phyloP scores from a whole-genome alignment of 1,284 basidiomycete species.

The Porogramme epimiltina region DNA sequence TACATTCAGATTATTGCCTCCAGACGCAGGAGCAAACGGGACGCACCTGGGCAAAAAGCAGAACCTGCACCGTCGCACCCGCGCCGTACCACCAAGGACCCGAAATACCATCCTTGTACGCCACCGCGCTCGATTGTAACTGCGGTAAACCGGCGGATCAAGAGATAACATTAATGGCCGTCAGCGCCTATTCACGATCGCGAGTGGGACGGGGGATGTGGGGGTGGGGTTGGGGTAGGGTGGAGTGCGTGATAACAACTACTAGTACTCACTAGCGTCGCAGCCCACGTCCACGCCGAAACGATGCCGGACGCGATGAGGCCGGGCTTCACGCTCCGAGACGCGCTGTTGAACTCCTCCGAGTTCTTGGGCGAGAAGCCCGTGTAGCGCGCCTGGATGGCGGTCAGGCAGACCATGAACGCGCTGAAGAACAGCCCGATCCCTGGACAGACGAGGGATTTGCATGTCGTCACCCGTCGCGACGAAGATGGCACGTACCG shows the following conservation, averaged over 20 bases:
- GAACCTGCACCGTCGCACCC: constrained; percentile 53
- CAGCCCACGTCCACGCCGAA: constrained; percentile 84
- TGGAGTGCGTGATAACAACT: not conserved
- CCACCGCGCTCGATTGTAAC: constrained; percentile 79
- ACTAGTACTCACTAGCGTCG: constrained; percentile 54
- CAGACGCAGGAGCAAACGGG: not conserved
- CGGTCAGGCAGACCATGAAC: constrained; percentile 75
- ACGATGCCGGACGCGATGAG: constrained; percentile 91
- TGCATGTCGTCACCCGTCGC: not conserved
- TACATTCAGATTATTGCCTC: not conserved
- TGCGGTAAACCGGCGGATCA: constrained; percentile 20
- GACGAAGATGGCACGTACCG: constrained; percentile 36
- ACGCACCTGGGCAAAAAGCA: constrained; percentile 46
- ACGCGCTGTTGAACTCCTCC: constrained; percentile 85
- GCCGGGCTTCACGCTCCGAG: constrained; percentile 82
- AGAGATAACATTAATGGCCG: constrained; percentile 11
- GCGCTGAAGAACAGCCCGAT: constrained; percentile 84
- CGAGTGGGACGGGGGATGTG: not conserved
- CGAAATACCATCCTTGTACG: constrained; percentile 80
- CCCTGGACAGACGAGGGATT: constrained; percentile 40
- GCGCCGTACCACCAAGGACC: constrained; percentile 52
- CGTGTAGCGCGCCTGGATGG: constrained; percentile 73
- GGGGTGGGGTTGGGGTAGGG: not conserved
- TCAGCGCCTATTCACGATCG: not conserved
- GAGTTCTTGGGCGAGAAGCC: constrained; percentile 70